Evolutionary conservation across 768 basidiomycete species (phyloP).

Genomic region (Cubamyces sp.): DNA sequence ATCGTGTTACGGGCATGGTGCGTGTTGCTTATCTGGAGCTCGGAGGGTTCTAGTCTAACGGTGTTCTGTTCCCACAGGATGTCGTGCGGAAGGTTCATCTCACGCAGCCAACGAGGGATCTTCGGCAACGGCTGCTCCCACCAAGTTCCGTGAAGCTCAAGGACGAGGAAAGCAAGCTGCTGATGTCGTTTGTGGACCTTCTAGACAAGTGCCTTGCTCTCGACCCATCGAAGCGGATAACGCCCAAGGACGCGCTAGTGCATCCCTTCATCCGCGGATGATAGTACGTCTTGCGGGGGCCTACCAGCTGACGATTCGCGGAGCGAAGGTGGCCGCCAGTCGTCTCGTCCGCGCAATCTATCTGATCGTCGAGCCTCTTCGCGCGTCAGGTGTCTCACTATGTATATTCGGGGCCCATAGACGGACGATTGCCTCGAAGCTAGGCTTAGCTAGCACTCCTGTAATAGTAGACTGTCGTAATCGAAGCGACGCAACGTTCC

Average conservation of each 20-base stretch:
- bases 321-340: neutral
- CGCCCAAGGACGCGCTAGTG: slow-evolving; percentile 85
- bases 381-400: slow-evolving; percentile 9
- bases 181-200: slow-evolving; percentile 84
- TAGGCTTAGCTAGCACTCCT: neutral
- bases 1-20: slow-evolving; percentile 83
- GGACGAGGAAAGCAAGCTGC: slow-evolving; percentile 85
- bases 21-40: slow-evolving; percentile 39
- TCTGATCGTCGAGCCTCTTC: neutral
- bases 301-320: neutral
- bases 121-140: slow-evolving; percentile 83
- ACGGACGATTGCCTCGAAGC: neutral
- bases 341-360: neutral
- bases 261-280: slow-evolving; percentile 83
- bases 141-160: slow-evolving; percentile 76
- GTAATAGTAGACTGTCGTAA: slow-evolving; percentile 11
- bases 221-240: slow-evolving; percentile 84
- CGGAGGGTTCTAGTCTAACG: neutral
- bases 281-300: neutral
- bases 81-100: slow-evolving; percentile 80
- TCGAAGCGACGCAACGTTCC: neutral
- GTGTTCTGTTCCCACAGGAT: slow-evolving; percentile 54
- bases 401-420: neutral
- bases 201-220: slow-evolving; percentile 89
- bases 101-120: slow-evolving; percentile 80